phyloP scores from a whole-genome alignment of 345 rosid genomes.

The Eucalyptus guilfoylei region DNA sequence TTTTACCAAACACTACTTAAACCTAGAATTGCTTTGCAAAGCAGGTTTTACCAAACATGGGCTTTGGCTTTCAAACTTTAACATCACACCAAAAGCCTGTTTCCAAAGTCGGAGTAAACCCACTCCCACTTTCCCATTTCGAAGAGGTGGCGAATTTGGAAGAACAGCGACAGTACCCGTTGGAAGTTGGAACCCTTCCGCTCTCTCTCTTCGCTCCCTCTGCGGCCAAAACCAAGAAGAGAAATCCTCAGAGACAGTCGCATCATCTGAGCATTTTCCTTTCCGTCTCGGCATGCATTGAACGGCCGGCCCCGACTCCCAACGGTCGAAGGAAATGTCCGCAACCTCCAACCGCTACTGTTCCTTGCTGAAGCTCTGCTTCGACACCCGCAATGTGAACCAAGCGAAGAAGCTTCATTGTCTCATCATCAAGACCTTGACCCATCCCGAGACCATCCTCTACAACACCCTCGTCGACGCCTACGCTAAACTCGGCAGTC shows the following conservation, averaged over 20 bases:
- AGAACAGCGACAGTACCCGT: not conserved
- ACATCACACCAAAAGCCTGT: too few species aligned
- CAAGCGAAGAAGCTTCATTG: constrained; percentile 59
- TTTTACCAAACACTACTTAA: too few species aligned
- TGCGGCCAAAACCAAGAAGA: too few species aligned
- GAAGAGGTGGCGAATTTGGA: not conserved
- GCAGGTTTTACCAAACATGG: too few species aligned
- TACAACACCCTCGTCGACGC: constrained; percentile 37
- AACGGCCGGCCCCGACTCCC: constrained; percentile 1
- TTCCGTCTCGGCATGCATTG: not conserved
- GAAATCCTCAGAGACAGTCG: too few species aligned
- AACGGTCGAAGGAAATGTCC: not conserved
- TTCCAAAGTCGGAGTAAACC: too few species aligned
- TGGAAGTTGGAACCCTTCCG: not conserved
- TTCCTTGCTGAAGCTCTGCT: constrained; percentile 46
- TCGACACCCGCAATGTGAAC: constrained; percentile 17
- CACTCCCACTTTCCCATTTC: not conserved
- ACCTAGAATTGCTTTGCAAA: too few species aligned
- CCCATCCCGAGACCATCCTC: constrained; percentile 39
- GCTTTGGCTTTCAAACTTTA: too few species aligned
- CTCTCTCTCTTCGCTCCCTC: too few species aligned
- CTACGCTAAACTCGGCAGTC: constrained; percentile 22
- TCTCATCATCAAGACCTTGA: constrained; percentile 31
- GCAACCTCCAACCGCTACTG: constrained; percentile 18
- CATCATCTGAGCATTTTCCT: not conserved